Evolutionary conservation across 306 rosid genomes (phyloP).

Genomic region (Vigna unguiculata): DNA sequence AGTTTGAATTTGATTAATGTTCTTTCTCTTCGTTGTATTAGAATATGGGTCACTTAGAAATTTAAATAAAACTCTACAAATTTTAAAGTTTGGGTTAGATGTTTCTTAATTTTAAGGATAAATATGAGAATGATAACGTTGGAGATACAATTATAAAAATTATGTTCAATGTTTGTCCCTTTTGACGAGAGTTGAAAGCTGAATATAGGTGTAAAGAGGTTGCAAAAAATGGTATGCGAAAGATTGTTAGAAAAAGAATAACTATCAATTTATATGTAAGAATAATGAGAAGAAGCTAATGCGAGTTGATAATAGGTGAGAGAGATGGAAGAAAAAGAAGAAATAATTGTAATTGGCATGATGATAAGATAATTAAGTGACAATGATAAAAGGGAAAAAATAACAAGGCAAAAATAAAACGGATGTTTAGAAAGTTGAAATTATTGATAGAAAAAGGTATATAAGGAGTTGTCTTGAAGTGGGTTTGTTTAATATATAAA

Average conservation of each 20-base stretch:
- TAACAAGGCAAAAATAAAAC: constrained; percentile 18
- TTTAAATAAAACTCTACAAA: no score
- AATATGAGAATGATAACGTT: no score
- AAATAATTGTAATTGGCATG: background rate
- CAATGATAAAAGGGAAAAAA: constrained; percentile 35
- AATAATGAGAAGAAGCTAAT: background rate
- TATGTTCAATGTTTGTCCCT: no score
- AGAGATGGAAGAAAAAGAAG: background rate
- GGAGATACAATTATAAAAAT: no score
- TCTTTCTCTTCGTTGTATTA: no score
- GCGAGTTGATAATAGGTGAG: background rate
- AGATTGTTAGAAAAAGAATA: background rate
- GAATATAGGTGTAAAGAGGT: no score
- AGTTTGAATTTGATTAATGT: no score
- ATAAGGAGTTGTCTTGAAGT: constrained; percentile 27
- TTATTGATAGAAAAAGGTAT: constrained; percentile 46
- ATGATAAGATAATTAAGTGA: constrained; percentile 27
- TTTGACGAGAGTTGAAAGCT: background rate
- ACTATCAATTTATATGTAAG: background rate
- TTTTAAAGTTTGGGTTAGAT: no score
- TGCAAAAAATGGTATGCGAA: background rate
- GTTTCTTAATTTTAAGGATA: no score
- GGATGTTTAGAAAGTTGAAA: constrained; percentile 35
- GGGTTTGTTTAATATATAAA: constrained; percentile 31
- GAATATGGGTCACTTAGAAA: no score